phyloP scores from a whole-genome alignment of 2,329 filamentous ascomycete species.

The Diaporthe sp. region DNA sequence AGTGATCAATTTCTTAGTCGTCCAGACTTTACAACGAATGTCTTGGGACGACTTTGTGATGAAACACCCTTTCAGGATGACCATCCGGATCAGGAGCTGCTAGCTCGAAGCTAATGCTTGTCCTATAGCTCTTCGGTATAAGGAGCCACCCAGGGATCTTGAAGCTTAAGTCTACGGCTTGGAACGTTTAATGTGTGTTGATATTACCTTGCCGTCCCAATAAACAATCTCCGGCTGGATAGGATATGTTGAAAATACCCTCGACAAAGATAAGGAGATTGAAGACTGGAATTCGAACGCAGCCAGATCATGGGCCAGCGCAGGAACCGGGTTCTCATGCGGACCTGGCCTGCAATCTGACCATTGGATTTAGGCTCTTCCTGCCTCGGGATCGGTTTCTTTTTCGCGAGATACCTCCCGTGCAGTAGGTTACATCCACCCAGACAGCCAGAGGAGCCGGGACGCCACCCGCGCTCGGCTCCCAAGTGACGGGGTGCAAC shows the following conservation, averaged over 20 bases:
- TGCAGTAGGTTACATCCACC: neutral
- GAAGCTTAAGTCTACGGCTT: conserved; percentile 5
- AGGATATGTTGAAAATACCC: neutral
- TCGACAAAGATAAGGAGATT: neutral
- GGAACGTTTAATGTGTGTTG: neutral
- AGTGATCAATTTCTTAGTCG: neutral
- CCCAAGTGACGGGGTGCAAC: neutral
- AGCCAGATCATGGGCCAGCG: neutral
- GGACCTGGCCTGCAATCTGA: neutral
- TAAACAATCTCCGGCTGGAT: neutral
- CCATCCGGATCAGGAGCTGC: neutral
- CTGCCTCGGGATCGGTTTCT: conserved; percentile 21
- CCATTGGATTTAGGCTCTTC: neutral
- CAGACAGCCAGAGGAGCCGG: neutral
- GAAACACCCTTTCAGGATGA: neutral
- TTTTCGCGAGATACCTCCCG: neutral
- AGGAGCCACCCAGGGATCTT: neutral
- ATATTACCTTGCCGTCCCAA: neutral
- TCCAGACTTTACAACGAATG: neutral
- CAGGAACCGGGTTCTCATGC: neutral
- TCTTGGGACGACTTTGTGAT: conserved; percentile 18
- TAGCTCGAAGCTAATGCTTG: conserved; percentile 7
- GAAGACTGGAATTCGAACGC: neutral
- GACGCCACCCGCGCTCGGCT: conserved; percentile 18
- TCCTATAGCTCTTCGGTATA: conserved; percentile 16